Conservation (phyloP, 805 yeast genomes). For the Starmerella apicola region DNA sequence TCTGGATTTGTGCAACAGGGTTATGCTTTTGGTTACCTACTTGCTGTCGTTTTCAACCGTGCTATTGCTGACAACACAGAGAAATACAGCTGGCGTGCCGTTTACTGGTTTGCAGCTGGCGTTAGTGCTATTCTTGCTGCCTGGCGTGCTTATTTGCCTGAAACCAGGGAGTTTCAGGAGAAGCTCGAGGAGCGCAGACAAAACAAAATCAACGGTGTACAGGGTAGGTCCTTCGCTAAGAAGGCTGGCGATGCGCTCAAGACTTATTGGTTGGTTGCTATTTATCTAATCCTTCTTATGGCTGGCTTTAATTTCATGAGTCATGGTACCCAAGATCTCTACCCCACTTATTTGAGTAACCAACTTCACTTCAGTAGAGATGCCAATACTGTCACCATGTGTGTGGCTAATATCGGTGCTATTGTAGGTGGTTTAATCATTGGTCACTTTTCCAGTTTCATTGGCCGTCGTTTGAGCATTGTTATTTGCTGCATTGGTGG, state of each 20-base stretch:
- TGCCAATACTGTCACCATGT: slow-evolving; percentile 45
- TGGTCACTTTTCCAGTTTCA: slow-evolving; percentile 44
- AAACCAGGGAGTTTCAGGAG: slow-evolving; percentile 41
- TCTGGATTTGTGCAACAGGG: slow-evolving; percentile 73
- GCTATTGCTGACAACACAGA: slow-evolving; percentile 38
- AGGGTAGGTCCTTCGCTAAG: slow-evolving; percentile 13
- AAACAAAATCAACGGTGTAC: slow-evolving; percentile 14
- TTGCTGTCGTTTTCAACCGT: slow-evolving; percentile 52
- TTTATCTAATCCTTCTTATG: slow-evolving; percentile 49
- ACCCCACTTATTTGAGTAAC: slow-evolving; percentile 47
- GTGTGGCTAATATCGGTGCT: slow-evolving; percentile 57
- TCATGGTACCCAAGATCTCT: slow-evolving; percentile 66
- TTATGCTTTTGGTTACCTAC: slow-evolving; percentile 56
- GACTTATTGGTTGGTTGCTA: slow-evolving; percentile 47
- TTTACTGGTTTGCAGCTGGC: slow-evolving; percentile 66
- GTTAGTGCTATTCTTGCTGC: slow-evolving; percentile 46
- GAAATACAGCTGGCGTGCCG: slow-evolving; percentile 51
- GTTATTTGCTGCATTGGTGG: slow-evolving; percentile 33
- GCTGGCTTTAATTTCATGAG: slow-evolving; percentile 60
- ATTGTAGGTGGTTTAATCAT: slow-evolving; percentile 48
- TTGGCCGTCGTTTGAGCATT: slow-evolving; percentile 52
- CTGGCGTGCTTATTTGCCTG: slow-evolving; percentile 50
- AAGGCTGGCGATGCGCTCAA: slow-evolving; percentile 31
- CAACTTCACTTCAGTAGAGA: slow-evolving; percentile 39
- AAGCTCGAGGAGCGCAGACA: slow-evolving; percentile 20